Conservation (phyloP, 805 yeast genomes). For the Torulaspora franciscae region DNA sequence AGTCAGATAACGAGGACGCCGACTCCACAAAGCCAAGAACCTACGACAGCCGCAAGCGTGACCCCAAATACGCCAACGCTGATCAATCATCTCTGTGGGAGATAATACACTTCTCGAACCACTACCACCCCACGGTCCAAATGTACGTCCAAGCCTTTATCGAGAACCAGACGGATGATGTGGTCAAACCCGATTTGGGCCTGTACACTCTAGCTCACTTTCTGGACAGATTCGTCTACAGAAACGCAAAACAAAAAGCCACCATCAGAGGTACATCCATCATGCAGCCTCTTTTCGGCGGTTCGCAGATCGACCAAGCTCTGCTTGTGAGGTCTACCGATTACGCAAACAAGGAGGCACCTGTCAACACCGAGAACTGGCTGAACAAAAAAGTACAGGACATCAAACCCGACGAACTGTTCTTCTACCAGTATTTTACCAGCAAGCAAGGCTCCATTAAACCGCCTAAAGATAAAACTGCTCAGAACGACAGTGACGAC, state of each 20-base stretch:
- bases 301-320: slow-evolving; percentile 54
- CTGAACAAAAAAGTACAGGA: slow-evolving; percentile 53
- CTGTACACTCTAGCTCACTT: slow-evolving; percentile 83
- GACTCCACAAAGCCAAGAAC: slow-evolving; percentile 29
- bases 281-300: slow-evolving; percentile 96
- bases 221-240: slow-evolving; percentile 91
- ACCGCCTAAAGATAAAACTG: slow-evolving; percentile 31
- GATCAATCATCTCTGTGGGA: slow-evolving; percentile 84
- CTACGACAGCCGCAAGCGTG: slow-evolving; percentile 86
- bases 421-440: slow-evolving; percentile 80
- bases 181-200: slow-evolving; percentile 83
- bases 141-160: slow-evolving; percentile 68
- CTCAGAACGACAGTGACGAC: slow-evolving; percentile 39
- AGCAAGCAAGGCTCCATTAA: slow-evolving; percentile 45
- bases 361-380: slow-evolving; percentile 88
- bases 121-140: slow-evolving; percentile 89
- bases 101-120: slow-evolving; percentile 61
- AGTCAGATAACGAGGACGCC: slow-evolving; percentile 44
- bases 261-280: slow-evolving; percentile 80
- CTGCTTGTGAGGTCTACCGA: slow-evolving; percentile 63
- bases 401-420: slow-evolving; percentile 80
- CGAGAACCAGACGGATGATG: slow-evolving; percentile 38
- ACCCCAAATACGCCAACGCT: slow-evolving; percentile 90
- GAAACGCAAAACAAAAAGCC: slow-evolving; percentile 78
- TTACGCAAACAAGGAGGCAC: slow-evolving; percentile 34